Evolutionary conservation across 2,329 filamentous ascomycete genomes (phyloP).

Genomic region (Nemania diffusa): DNA sequence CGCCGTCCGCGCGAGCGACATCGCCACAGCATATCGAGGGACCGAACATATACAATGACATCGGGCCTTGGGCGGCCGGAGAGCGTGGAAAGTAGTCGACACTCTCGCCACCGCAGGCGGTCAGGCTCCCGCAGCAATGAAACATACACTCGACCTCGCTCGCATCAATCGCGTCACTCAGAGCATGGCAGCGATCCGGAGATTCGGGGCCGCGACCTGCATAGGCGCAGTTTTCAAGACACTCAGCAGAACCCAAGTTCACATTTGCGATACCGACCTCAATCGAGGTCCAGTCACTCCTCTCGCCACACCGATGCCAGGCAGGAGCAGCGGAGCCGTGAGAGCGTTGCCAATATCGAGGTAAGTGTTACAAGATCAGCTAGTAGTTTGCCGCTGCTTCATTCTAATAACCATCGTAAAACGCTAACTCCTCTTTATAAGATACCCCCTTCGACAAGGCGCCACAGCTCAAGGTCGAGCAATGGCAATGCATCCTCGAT

Average conservation of each 20-base stretch:
- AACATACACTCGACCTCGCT: conserved; percentile 4
- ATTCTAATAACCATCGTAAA: not conserved
- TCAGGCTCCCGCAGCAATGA: not conserved
- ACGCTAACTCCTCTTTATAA: conserved; percentile 2
- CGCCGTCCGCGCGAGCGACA: not conserved
- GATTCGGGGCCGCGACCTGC: conserved; percentile 7
- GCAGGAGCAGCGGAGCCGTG: not conserved
- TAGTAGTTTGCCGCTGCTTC: not conserved
- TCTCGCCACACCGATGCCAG: conserved; percentile 8
- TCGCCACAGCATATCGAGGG: conserved; percentile 1
- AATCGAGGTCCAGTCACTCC: conserved; percentile 1
- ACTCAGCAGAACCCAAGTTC: not conserved
- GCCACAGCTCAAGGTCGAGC: conserved; percentile 1
- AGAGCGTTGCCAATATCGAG: conserved; percentile 6
- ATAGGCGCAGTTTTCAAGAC: not conserved
- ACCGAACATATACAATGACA: conserved; percentile 10
- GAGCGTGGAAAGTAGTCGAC: not conserved
- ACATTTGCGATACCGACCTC: conserved; percentile 2
- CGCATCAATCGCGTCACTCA: conserved; percentile 7
- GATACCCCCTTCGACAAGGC: not conserved
- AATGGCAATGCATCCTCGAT: not conserved
- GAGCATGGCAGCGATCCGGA: not conserved
- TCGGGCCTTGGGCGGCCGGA: conserved; percentile 13
- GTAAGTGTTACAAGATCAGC: conserved; percentile 1
- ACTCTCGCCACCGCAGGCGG: not conserved